These are phyloP conservation scores for Venturia nashicola DNA, from an alignment of 2,329 filamentous ascomycete species.

Conservation along the genomic window DNA sequence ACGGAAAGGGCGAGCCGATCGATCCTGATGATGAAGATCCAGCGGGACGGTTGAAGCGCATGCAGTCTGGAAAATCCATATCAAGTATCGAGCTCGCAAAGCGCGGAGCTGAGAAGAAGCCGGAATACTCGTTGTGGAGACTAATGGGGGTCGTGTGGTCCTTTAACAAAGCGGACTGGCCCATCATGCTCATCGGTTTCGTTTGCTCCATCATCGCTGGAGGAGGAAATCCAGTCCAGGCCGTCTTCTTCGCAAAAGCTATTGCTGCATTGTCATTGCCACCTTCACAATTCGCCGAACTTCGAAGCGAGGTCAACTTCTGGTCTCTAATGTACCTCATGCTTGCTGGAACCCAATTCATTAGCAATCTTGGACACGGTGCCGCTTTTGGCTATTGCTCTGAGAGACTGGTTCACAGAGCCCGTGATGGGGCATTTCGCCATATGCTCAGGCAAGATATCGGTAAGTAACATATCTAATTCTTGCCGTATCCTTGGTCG, in stretches of 20 bases:
- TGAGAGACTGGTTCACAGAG: conserved; percentile 72
- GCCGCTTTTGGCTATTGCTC: conserved; percentile 74
- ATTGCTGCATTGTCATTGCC: conserved; percentile 59
- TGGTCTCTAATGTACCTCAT: conserved; percentile 86
- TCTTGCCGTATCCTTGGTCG: not conserved
- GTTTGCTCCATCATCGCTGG: conserved; percentile 66
- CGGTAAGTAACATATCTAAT: conserved; percentile 20
- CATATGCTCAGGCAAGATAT: conserved; percentile 88
- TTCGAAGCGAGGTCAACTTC: conserved; percentile 65
- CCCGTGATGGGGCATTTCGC: conserved; percentile 72
- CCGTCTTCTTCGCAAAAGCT: conserved; percentile 81
- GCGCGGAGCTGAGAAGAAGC: conserved; percentile 35
- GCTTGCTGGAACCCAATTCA: conserved; percentile 61
- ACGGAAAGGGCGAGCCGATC: conserved; percentile 19
- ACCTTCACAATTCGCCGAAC: conserved; percentile 36
- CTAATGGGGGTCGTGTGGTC: conserved; percentile 66
- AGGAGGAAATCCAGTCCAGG: conserved; percentile 63
- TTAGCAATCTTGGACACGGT: conserved; percentile 59
- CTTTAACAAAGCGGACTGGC: conserved; percentile 66
- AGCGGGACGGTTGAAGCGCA: conserved; percentile 42
- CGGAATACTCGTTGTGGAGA: conserved; percentile 58
- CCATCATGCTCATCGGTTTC: conserved; percentile 60
- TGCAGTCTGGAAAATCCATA: conserved; percentile 39
- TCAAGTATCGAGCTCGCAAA: conserved; percentile 61
- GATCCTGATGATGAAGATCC: conserved; percentile 53